Evolutionary conservation across 257 asterid species (phyloP).

Genomic region (Cordia subcordata): DNA sequence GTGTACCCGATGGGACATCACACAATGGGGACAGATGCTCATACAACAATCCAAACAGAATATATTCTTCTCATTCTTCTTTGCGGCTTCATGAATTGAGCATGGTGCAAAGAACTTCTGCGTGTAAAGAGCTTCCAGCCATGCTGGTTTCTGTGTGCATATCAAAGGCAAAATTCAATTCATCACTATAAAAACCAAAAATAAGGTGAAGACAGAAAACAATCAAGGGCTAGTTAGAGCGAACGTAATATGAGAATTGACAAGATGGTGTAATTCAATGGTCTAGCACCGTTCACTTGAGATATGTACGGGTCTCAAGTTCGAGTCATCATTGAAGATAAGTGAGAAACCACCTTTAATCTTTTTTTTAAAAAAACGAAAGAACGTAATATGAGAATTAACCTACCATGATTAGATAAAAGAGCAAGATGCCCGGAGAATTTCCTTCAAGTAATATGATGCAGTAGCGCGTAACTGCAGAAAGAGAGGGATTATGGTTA

Average conservation of each 20-base stretch:
- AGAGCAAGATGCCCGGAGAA: neutral
- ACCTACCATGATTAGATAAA: conserved; percentile 50
- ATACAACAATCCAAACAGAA: conserved; percentile 89
- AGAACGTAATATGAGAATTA: too few species aligned
- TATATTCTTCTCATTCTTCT: conserved; percentile 89
- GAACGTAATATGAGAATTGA: neutral
- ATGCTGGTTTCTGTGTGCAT: conserved; percentile 58
- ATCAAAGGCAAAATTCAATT: conserved; percentile 9
- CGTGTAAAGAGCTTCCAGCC: conserved; percentile 72
- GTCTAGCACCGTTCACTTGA: too few species aligned
- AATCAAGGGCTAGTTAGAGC: neutral
- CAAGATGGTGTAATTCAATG: neutral
- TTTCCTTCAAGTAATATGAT: neutral
- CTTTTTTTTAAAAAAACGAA: too few species aligned
- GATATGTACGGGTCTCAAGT: too few species aligned
- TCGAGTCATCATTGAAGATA: too few species aligned
- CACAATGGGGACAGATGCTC: conserved; percentile 95
- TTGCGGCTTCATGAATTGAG: conserved; percentile 67
- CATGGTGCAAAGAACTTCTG: conserved; percentile 74
- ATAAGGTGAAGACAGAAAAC: neutral
- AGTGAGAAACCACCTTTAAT: too few species aligned
- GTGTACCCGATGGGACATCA: conserved; percentile 69
- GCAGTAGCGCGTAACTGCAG: conserved; percentile 16
- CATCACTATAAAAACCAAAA: neutral
- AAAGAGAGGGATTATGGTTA: conserved; percentile 40